phyloP scores from a whole-genome alignment of 495 filamentous ascomycete species.

The Rostrohypoxylon terebratum region DNA sequence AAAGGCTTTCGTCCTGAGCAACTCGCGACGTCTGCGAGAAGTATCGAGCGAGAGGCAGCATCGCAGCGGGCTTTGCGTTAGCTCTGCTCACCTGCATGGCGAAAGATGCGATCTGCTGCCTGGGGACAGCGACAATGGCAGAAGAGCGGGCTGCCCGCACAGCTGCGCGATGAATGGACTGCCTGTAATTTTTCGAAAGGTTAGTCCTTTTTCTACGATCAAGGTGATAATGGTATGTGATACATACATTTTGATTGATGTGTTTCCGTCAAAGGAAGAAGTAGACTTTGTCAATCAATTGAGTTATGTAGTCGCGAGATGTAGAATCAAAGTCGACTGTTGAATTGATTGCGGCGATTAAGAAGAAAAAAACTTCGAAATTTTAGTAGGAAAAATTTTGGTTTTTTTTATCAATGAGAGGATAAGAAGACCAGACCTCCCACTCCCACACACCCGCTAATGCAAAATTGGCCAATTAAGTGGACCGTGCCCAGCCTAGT shows the following conservation, averaged over 20 bases:
- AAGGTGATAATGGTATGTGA: neutral
- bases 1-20: slow-evolving; percentile 36
- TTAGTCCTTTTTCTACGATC: slow-evolving; percentile 18
- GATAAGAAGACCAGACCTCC: neutral
- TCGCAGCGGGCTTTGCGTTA: slow-evolving; percentile 31
- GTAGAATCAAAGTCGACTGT: neutral
- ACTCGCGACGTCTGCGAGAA: slow-evolving; percentile 52
- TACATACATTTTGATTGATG: slow-evolving; percentile 3
- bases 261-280: neutral
- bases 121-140: slow-evolving; percentile 56
- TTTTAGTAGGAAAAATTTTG: slow-evolving; percentile 28
- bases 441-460: neutral
- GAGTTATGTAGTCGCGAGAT: neutral
- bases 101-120: slow-evolving; percentile 52
- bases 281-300: neutral
- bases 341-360: neutral
- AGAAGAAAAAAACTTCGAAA: neutral
- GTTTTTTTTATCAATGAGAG: slow-evolving; percentile 9
- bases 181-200: slow-evolving; percentile 52
- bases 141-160: slow-evolving; percentile 67
- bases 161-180: slow-evolving; percentile 67
- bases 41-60: slow-evolving; percentile 48
- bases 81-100: slow-evolving; percentile 45
- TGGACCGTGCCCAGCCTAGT: neutral
- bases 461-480: slow-evolving; percentile 3